Percentiles rank a stretch among this genome's conserved stretches.
phyloP scores from a whole-genome alignment of 192 early-diverging fungal species.

The Coemansia sp. region DNA sequence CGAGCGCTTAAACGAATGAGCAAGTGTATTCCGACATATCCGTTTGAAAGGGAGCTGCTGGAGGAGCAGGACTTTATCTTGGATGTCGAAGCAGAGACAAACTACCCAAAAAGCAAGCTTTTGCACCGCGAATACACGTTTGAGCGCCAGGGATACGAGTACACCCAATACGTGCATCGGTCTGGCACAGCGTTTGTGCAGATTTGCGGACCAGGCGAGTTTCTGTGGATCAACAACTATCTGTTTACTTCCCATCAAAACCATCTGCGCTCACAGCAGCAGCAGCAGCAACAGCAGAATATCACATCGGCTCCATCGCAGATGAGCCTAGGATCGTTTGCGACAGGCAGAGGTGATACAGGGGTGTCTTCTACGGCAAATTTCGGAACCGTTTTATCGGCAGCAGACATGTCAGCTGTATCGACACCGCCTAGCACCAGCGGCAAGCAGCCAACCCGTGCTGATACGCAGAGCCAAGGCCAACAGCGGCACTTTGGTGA shows the following conservation, averaged over 20 bases:
- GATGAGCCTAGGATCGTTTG: conserved; percentile 6
- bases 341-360: not conserved
- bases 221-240: conserved; percentile 87
- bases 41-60: conserved; percentile 81
- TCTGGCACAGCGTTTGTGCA: conserved; percentile 92
- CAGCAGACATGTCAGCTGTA: not conserved
- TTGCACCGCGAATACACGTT: conserved; percentile 57
- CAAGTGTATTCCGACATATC: conserved; percentile 51
- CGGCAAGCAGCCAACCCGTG: not conserved
- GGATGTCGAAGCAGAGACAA: conserved; percentile 85
- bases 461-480: not conserved
- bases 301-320: conserved; percentile 1
- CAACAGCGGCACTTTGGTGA: not conserved
- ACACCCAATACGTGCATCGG: conserved; percentile 89
- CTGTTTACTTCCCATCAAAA: conserved; percentile 49
- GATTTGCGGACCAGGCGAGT: conserved; percentile 68
- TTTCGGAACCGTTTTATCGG: not conserved
- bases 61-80: conserved; percentile 79
- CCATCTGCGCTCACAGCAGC: conserved; percentile 15
- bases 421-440: not conserved
- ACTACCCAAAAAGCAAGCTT: conserved; percentile 66
- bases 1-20: conserved; percentile 14
- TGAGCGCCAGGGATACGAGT: conserved; percentile 42
- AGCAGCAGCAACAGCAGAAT: not conserved
- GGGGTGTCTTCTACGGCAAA: not conserved